Evolutionary conservation across 441 rosid genomes (phyloP).

Genomic region (Croton setiger): DNA sequence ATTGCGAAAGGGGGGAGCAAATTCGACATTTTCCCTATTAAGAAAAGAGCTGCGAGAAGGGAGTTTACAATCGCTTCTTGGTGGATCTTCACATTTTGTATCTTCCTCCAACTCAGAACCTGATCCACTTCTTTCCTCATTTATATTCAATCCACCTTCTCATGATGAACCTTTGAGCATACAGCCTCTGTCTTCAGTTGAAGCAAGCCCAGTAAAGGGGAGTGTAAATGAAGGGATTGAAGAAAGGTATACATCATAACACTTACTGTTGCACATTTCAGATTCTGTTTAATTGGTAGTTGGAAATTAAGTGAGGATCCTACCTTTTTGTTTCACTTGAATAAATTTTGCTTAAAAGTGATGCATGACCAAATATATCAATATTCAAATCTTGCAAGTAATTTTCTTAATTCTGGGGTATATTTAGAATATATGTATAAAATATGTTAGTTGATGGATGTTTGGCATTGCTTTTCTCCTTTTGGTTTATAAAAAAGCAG

Average conservation of each 20-base stretch:
- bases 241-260: slow-evolving; percentile 35
- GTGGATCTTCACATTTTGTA: slow-evolving; percentile 44
- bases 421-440: too few relatives aligned
- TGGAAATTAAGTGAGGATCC: neutral
- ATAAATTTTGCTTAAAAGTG: neutral
- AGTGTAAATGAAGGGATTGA: slow-evolving; percentile 29
- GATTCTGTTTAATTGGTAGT: neutral
- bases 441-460: too few relatives aligned
- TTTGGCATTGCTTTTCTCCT: too few relatives aligned
- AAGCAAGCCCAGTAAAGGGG: slow-evolving; percentile 31
- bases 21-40: slow-evolving; percentile 53
- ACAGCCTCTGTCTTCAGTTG: slow-evolving; percentile 31
- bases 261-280: neutral
- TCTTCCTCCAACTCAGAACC: slow-evolving; percentile 58
- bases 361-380: neutral
- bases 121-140: slow-evolving; percentile 70
- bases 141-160: slow-evolving; percentile 44
- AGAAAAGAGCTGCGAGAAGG: slow-evolving; percentile 68
- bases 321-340: neutral
- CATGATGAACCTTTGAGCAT: slow-evolving; percentile 34
- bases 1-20: slow-evolving; percentile 61
- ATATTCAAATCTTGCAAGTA: too few relatives aligned
- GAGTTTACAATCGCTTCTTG: slow-evolving; percentile 56
- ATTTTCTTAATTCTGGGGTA: too few relatives aligned
- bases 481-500: too few relatives aligned